Percentiles rank a stretch among this genome's conserved stretches.
These are phyloP conservation scores for Baudoinia panamericana DNA, from an alignment of 495 filamentous ascomycete genomes.

Conservation along the genomic window DNA sequence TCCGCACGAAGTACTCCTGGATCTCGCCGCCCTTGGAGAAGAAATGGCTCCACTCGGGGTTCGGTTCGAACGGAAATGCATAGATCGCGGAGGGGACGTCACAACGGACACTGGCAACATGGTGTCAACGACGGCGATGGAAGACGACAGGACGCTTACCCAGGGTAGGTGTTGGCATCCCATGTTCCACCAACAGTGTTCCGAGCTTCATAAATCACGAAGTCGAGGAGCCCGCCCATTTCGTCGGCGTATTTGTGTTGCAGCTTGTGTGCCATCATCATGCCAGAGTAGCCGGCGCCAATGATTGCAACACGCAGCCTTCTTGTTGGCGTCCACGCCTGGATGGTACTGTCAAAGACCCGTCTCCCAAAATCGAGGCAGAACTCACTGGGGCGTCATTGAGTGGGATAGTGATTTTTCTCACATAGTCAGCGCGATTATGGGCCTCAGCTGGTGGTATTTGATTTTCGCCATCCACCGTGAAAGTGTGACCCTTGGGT, in stretches of 20 bases:
- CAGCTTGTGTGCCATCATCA: slow-evolving; percentile 24
- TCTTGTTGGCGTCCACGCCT: no score
- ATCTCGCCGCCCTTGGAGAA: slow-evolving; percentile 24
- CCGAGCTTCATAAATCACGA: slow-evolving; percentile 25
- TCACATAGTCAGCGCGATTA: no score
- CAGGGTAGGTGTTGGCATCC: slow-evolving; percentile 25
- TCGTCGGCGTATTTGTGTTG: slow-evolving; percentile 20
- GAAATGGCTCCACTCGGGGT: slow-evolving; percentile 23
- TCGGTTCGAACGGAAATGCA: slow-evolving; percentile 25
- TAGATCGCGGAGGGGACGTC: slow-evolving; percentile 27
- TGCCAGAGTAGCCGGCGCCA: slow-evolving; percentile 23
- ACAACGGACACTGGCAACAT: slow-evolving; percentile 27
- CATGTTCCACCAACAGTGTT: slow-evolving; percentile 23
- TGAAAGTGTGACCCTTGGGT: no score
- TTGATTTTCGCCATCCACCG: no score
- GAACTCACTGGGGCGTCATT: no score
- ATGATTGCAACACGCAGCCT: slow-evolving; percentile 22
- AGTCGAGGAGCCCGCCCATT: slow-evolving; percentile 18
- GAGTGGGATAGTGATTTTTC: no score
- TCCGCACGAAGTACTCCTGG: slow-evolving; percentile 22
- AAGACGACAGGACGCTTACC: no score
- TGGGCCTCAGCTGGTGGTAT: no score
- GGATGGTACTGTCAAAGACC: no score
- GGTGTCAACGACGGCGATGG: no score
- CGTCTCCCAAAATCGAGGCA: no score